Percentiles rank a stretch among this genome's conserved stretches.
phyloP scores from a whole-genome alignment of 768 basidiomycete species.

The Krasilnikovozyma curviuscula region DNA sequence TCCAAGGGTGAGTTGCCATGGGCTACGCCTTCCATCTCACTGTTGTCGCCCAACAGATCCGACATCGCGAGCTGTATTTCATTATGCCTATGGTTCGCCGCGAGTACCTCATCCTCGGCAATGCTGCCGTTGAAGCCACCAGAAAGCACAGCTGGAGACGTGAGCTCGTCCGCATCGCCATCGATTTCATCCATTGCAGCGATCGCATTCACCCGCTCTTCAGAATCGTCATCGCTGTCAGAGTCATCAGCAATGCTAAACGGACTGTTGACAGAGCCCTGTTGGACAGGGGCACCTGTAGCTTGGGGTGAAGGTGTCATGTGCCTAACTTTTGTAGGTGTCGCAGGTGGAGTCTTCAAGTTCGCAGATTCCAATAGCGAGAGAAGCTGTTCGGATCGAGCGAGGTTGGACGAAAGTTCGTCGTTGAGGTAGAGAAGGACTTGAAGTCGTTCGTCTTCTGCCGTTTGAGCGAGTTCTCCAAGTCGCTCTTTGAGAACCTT shows the following conservation, averaged over 20 bases:
- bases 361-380: no score
- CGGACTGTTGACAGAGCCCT: neutral
- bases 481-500: conserved; percentile 36
- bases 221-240: conserved; percentile 26
- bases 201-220: conserved; percentile 23
- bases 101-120: neutral
- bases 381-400: conserved; percentile 25
- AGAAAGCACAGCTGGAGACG: no score
- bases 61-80: no score
- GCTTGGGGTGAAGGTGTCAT: no score
- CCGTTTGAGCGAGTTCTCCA: conserved; percentile 30
- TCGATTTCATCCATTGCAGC: conserved; percentile 1
- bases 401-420: conserved; percentile 39
- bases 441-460: conserved; percentile 31
- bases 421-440: conserved; percentile 57
- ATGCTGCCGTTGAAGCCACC: neutral
- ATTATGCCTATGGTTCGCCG: neutral
- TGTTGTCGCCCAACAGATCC: neutral
- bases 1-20: conserved; percentile 14
- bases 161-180: neutral
- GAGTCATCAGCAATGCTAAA: conserved; percentile 30
- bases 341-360: neutral
- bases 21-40: conserved; percentile 8
- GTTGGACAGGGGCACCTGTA: neutral
- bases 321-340: neutral